phyloP scores from a whole-genome alignment of 2,329 filamentous ascomycete species.

The Ramularia endophylla region DNA sequence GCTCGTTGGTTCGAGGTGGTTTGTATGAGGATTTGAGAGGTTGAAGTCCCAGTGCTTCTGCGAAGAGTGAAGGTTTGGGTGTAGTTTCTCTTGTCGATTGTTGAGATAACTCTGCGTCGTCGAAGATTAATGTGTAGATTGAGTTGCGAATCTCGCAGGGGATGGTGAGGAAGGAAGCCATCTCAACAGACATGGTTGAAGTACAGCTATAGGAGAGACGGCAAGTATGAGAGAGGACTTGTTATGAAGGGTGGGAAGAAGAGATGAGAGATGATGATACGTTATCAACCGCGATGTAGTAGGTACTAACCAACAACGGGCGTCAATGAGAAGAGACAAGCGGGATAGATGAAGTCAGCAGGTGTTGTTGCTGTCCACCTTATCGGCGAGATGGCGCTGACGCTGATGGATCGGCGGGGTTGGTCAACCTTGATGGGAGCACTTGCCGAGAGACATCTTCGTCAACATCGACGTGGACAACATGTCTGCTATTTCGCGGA shows the following conservation, averaged over 20 bases:
- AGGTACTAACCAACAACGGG: neutral
- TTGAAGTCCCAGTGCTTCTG: constrained; percentile 10
- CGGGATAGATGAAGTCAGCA: no score
- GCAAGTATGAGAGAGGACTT: neutral
- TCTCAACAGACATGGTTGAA: constrained; percentile 5
- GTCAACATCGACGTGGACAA: no score
- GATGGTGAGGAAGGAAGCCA: constrained; percentile 23
- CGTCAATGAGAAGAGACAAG: neutral
- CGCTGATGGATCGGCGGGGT: no score
- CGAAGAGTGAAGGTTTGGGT: constrained; percentile 8
- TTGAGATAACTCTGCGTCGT: neutral
- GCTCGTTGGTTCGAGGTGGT: constrained; percentile 7
- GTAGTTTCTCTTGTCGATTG: neutral
- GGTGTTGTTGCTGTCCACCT: neutral
- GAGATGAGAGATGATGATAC: neutral
- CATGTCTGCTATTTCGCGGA: no score
- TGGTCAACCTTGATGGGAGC: no score
- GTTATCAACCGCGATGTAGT: neutral
- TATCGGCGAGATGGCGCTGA: no score
- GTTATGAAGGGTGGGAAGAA: neutral
- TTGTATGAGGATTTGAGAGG: constrained; percentile 6
- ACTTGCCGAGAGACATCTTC: no score
- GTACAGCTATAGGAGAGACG: neutral
- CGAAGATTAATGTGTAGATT: constrained; percentile 26
- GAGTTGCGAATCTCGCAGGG: constrained; percentile 26